Conservation (phyloP, 139 green algal genomes). For the Chlorella sp. region DNA sequence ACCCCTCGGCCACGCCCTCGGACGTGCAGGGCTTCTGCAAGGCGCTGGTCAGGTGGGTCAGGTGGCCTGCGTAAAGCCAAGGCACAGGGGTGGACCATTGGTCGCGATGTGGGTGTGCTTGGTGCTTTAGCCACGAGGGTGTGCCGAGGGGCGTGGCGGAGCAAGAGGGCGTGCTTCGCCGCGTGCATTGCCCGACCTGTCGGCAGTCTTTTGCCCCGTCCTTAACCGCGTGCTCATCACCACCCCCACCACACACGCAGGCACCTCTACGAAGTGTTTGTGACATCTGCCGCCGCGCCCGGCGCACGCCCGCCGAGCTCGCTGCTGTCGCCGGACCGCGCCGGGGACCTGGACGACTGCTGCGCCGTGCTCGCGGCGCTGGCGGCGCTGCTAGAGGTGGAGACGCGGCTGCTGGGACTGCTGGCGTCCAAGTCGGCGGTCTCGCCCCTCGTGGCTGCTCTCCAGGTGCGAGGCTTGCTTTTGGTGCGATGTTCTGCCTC, state of each 20-base stretch:
- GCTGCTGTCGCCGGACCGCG: not conserved
- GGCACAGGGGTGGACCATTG: too few species aligned
- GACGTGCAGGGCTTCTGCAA: constrained; percentile 73
- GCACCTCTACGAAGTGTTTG: constrained; percentile 17
- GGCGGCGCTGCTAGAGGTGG: constrained; percentile 44
- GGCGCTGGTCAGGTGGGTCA: constrained; percentile 25
- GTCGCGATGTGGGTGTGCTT: too few species aligned
- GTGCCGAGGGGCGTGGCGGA: too few species aligned
- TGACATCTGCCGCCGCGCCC: constrained; percentile 7
- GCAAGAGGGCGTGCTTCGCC: too few species aligned
- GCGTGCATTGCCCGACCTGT: too few species aligned
- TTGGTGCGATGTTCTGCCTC: too few species aligned
- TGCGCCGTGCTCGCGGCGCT: constrained; percentile 15
- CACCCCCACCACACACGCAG: not conserved
- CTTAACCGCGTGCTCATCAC: not conserved
- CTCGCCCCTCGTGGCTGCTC: constrained; percentile 60
- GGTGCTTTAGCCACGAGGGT: too few species aligned
- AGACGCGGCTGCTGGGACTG: constrained; percentile 65
- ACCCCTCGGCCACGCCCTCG: constrained; percentile 45
- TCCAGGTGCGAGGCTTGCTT: too few species aligned
- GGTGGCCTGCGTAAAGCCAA: too few species aligned
- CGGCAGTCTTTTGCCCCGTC: not conserved
- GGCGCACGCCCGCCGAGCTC: constrained; percentile 4
- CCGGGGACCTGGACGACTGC: not conserved
- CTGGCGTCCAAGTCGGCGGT: constrained; percentile 58